Base-by-base conservation (phyloP, 371 early-diverging fungal genomes). In the Haplosporangium sp. region DNA sequence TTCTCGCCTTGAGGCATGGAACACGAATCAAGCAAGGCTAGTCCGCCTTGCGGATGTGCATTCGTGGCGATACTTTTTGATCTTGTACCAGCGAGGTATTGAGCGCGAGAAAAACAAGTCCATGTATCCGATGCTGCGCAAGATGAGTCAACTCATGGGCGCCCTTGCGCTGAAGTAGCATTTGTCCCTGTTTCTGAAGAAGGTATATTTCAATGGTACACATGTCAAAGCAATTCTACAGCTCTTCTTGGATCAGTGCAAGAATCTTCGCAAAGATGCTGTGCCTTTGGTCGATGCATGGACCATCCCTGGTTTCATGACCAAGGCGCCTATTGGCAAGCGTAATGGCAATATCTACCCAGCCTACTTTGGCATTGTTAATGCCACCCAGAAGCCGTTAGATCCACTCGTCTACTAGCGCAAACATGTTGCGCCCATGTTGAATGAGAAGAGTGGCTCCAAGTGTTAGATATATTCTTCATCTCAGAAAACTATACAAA, bases 311-410 rank as follows among this genome's bases (percentile, higher is more conserved):
- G 92, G 90, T 61, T 91, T 87, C 72, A 68, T 90, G 41, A 62
- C 89, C 52, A 90, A 90, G 79, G 87, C 89, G 10, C 90, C 90
- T 6, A 87, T 91, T 67, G 92, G 84, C n/a, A 84, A 84, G 53
- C 83, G 84, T 23, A 87, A 90, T 69, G 92, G 92, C 23, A 81
- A 88, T 59, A 89, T 89, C 46, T 91, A 91, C 59, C 69, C 70
- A 21, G 70, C 70, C 12, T 69, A 69, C 51, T 66, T 76, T 42
- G 63, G 23, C 1, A 67, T 66, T 0, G 70, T 77, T 59, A 77
- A 67, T 23, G 72, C 73, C 13, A 73, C 79, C 16, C 79, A 77
- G 38, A 72, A 77, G 55, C 72, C 79, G 47, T 70, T 23, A 14
- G 79, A 77, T 7, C 50, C 76, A 20, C 79, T 73, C 4, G 72